Evolutionary conservation across 106 monocot genomes (phyloP).

Genomic region (Apostasia shenzhenica): DNA sequence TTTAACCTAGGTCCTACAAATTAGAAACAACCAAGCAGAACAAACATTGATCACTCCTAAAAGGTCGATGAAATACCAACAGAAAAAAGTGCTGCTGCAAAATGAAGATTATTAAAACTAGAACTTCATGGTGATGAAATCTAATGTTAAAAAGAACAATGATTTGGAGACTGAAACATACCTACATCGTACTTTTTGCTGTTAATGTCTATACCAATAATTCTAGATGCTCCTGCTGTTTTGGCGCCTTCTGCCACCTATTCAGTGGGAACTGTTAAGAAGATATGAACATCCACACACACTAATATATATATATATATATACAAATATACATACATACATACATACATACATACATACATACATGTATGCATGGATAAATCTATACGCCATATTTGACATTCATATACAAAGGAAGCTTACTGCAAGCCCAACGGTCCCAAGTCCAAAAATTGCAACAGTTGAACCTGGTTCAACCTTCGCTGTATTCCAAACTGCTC

Average conservation of each 20-base stretch:
- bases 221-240: constrained; percentile 85
- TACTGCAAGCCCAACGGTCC: constrained; percentile 98
- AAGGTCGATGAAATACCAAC: too few species aligned
- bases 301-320: neutral
- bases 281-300: neutral
- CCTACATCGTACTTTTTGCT: constrained; percentile 88
- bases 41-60: too few species aligned
- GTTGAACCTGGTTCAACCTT: constrained; percentile 92
- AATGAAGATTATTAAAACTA: too few species aligned
- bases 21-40: too few species aligned
- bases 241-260: constrained; percentile 99
- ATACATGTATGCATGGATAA: neutral
- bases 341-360: neutral
- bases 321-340: too few species aligned
- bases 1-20: too few species aligned
- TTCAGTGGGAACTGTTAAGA: constrained; percentile 1
- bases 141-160: too few species aligned
- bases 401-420: constrained; percentile 13
- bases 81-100: too few species aligned
- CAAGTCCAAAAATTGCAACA: constrained; percentile 97
- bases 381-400: neutral
- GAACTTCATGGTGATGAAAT: too few species aligned
- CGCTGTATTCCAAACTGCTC: constrained; percentile 99
- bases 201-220: constrained; percentile 89
- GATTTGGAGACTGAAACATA: constrained; percentile 3